phyloP scores from a whole-genome alignment of 768 basidiomycete species.

The Tulasnella calospora region DNA sequence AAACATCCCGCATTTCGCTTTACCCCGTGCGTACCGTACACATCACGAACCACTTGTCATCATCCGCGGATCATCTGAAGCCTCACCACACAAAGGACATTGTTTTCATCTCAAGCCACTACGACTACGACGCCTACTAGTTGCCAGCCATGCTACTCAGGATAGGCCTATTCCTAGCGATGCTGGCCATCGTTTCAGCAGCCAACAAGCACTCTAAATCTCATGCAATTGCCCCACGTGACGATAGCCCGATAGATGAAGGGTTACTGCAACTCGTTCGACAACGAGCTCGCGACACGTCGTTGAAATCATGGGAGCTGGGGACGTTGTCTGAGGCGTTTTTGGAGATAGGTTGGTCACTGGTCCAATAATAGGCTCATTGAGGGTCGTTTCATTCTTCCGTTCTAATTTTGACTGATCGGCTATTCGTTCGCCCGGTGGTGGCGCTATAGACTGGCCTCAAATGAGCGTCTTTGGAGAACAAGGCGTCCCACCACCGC shows the following conservation, averaged over 20 bases:
- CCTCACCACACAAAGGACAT: background rate
- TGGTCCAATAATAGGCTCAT: background rate
- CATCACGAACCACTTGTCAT: background rate
- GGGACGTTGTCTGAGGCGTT: slow-evolving; percentile 32
- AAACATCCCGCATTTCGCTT: background rate
- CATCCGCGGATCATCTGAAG: background rate
- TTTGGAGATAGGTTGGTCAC: slow-evolving; percentile 31
- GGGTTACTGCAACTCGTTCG: slow-evolving; percentile 7
- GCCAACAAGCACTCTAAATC: background rate
- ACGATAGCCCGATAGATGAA: background rate
- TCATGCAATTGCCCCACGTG: background rate
- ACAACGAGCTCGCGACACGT: background rate
- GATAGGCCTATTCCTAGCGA: background rate
- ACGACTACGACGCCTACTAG: background rate
- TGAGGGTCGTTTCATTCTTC: background rate
- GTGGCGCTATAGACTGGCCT: slow-evolving; percentile 19
- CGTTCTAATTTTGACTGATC: slow-evolving; percentile 11
- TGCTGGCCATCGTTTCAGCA: background rate
- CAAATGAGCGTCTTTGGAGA: slow-evolving; percentile 21
- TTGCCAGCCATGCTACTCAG: background rate
- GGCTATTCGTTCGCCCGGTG: background rate
- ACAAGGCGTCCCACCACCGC: slow-evolving; percentile 28
- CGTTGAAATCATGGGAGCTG: slow-evolving; percentile 31
- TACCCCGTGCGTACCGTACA: background rate
- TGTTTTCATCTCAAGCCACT: background rate